Evolutionary conservation across 208 protist species (phyloP).

Genomic region (Giardia duodenalis): DNA sequence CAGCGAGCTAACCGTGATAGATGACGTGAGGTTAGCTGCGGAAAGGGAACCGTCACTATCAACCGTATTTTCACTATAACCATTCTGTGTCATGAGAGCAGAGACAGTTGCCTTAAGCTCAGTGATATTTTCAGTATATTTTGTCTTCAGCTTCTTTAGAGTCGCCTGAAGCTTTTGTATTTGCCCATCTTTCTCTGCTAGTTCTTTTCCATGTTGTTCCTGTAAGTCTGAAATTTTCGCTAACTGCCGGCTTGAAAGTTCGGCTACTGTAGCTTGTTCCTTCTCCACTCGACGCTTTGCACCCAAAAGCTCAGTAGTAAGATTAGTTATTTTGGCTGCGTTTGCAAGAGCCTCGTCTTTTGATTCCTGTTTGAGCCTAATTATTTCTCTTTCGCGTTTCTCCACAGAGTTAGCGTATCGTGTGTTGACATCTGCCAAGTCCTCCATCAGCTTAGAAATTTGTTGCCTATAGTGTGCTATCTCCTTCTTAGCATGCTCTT

Average conservation of each 20-base stretch:
- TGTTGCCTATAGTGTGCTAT: neutral
- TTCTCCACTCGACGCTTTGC: neutral
- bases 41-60: too few relatives aligned
- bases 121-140: neutral
- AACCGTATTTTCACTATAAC: too few relatives aligned
- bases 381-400: neutral
- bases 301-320: neutral
- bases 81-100: neutral
- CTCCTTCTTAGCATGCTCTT: neutral
- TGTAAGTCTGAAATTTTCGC: neutral
- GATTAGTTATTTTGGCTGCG: neutral
- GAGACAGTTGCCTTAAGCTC: neutral
- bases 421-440: neutral
- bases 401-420: neutral
- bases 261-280: neutral
- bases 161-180: neutral
- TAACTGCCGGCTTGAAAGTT: neutral
- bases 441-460: neutral
- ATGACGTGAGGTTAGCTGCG: too few relatives aligned
- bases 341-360: neutral
- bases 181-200: neutral
- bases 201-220: neutral
- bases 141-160: neutral
- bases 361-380: neutral
- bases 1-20: too few relatives aligned